phyloP scores from a whole-genome alignment of 345 rosid species.

The Lumnitzera racemosa region DNA sequence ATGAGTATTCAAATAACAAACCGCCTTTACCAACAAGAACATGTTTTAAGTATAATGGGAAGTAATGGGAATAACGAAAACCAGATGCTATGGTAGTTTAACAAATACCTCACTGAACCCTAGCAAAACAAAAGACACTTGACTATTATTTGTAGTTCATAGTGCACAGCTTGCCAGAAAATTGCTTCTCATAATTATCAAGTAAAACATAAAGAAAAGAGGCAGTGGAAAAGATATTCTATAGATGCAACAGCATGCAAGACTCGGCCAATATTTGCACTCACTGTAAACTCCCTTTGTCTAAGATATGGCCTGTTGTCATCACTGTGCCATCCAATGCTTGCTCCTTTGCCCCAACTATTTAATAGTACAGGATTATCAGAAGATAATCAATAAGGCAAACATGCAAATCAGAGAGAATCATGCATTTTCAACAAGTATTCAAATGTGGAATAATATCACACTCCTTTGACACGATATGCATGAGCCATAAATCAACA shows the following conservation, averaged over 20 bases:
- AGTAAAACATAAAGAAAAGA: too few relatives aligned
- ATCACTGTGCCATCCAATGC: slow-evolving; percentile 98
- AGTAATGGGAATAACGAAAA: neutral
- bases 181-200: too few relatives aligned
- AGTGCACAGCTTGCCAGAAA: too few relatives aligned
- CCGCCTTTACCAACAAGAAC: slow-evolving; percentile 55
- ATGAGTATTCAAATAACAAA: slow-evolving; percentile 79
- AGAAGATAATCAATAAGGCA: neutral
- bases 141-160: too few relatives aligned
- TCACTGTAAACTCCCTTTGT: slow-evolving; percentile 73
- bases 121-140: too few relatives aligned
- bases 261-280: slow-evolving; percentile 2
- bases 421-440: too few relatives aligned
- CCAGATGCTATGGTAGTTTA: neutral
- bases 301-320: slow-evolving; percentile 76
- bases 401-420: slow-evolving; percentile 1
- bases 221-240: too few relatives aligned
- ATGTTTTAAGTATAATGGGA: slow-evolving; percentile 2
- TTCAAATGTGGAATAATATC: too few relatives aligned
- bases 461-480: too few relatives aligned
- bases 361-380: slow-evolving; percentile 2
- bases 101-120: too few relatives aligned
- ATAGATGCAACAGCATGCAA: too few relatives aligned
- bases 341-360: slow-evolving; percentile 87
- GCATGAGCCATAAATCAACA: too few relatives aligned